phyloP scores from a whole-genome alignment of 208 protist species.

The Leishmania gerbilli region DNA sequence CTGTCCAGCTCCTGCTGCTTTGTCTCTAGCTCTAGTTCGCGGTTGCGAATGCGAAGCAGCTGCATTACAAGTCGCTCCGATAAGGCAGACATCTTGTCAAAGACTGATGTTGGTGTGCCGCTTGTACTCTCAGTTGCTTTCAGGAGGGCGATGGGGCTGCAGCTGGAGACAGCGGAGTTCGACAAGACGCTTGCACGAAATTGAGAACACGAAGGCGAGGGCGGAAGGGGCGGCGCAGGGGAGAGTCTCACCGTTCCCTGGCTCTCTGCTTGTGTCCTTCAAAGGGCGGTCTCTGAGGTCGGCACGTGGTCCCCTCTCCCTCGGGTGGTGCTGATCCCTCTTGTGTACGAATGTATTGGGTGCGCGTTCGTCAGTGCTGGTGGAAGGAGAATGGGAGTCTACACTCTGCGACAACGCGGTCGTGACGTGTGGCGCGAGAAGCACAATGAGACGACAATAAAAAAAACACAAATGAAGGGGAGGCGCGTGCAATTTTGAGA shows the following conservation, averaged over 20 bases:
- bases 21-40: conserved; percentile 45
- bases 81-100: conserved; percentile 39
- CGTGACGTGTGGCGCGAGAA: neutral
- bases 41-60: conserved; percentile 48
- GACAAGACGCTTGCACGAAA: neutral
- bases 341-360: neutral
- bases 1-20: conserved; percentile 37
- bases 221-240: neutral
- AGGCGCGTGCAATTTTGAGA: neutral
- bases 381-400: neutral
- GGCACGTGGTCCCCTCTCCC: neutral
- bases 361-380: neutral
- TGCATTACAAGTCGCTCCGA: conserved; percentile 64
- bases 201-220: neutral
- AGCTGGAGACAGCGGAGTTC: neutral
- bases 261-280: neutral
- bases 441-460: neutral
- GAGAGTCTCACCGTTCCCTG: neutral
- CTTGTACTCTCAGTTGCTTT: neutral
- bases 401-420: neutral
- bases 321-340: neutral
- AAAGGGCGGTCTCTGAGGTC: neutral
- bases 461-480: neutral
- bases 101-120: neutral
- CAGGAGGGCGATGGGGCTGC: no score